These are phyloP conservation scores for Clonostachys byssicola DNA, from an alignment of 2,329 filamentous ascomycete genomes.

Conservation along the genomic window DNA sequence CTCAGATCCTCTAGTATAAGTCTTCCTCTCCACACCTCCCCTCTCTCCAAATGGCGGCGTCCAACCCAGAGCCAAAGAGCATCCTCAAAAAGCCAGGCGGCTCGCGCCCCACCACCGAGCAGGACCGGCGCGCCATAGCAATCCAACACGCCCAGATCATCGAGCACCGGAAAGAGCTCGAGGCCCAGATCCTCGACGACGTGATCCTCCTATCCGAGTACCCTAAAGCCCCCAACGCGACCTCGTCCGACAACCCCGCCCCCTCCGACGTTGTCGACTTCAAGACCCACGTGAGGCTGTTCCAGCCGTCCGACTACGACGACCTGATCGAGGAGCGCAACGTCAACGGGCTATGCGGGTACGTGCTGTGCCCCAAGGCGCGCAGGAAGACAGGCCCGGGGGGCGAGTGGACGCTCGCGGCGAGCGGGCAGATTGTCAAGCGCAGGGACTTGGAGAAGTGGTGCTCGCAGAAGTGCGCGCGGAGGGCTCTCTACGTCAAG, in stretches of 20 bases:
- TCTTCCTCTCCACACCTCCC: no score
- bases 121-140: conserved; percentile 55
- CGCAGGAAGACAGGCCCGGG: conserved; percentile 50
- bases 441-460: conserved; percentile 75
- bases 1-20: no score
- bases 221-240: conserved; percentile 26
- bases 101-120: no score
- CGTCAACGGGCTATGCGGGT: conserved; percentile 77
- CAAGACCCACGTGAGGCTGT: conserved; percentile 61
- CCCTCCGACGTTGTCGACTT: conserved; percentile 61
- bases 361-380: conserved; percentile 69
- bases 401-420: conserved; percentile 65
- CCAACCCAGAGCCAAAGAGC: conserved; percentile 39
- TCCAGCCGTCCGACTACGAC: conserved; percentile 87
- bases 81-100: conserved; percentile 51
- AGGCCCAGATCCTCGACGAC: conserved; percentile 67
- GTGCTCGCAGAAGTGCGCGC: conserved; percentile 78
- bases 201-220: conserved; percentile 68
- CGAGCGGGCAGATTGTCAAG: conserved; percentile 55
- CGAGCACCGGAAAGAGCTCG: conserved; percentile 75
- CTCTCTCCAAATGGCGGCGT: conserved; percentile 11
- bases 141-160: conserved; percentile 79
- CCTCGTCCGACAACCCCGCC: conserved; percentile 35
- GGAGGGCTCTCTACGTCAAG: conserved; percentile 77
- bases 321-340: conserved; percentile 86